phyloP scores from a whole-genome alignment of 2,329 filamentous ascomycete genomes.

The Ascochyta lentis region DNA sequence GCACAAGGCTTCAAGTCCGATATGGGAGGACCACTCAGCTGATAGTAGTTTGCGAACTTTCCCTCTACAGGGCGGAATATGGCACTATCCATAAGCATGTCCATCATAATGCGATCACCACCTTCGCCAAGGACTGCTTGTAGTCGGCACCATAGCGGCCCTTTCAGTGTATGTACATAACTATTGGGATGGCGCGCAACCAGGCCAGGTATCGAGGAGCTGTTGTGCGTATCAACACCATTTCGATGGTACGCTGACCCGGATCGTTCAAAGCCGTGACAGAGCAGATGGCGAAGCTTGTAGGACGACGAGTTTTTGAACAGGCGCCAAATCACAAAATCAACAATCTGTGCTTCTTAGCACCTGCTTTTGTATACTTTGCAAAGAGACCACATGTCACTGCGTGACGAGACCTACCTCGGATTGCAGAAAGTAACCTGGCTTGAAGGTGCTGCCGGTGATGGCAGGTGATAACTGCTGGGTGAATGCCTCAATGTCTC shows the following conservation, averaged over 20 bases:
- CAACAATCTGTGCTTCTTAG: conserved; percentile 52
- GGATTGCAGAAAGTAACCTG: conserved; percentile 47
- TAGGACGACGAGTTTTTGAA: conserved; percentile 66
- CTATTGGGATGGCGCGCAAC: conserved; percentile 70
- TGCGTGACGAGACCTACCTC: conserved; percentile 49
- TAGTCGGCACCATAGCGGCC: conserved; percentile 75
- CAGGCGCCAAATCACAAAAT: conserved; percentile 71
- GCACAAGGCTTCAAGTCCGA: conserved; percentile 51
- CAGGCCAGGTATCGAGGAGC: conserved; percentile 69
- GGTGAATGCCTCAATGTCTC: conserved; percentile 54
- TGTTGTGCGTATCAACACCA: conserved; percentile 40
- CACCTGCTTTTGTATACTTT: not conserved
- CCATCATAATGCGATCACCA: conserved; percentile 78
- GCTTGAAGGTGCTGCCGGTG: conserved; percentile 36
- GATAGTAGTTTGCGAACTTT: conserved; percentile 71
- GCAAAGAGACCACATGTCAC: not conserved
- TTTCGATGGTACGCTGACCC: conserved; percentile 36
- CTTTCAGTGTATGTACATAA: conserved; percentile 72
- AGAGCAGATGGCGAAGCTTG: conserved; percentile 76
- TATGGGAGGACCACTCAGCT: conserved; percentile 75
- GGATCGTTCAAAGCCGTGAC: conserved; percentile 76
- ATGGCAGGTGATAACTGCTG: conserved; percentile 51
- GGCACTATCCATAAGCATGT: conserved; percentile 77
- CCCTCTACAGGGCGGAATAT: conserved; percentile 71
- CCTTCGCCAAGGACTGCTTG: conserved; percentile 75